These are phyloP conservation scores for Spergularia marina DNA, from an alignment of 148 eudicot species.

Conservation along the genomic window DNA sequence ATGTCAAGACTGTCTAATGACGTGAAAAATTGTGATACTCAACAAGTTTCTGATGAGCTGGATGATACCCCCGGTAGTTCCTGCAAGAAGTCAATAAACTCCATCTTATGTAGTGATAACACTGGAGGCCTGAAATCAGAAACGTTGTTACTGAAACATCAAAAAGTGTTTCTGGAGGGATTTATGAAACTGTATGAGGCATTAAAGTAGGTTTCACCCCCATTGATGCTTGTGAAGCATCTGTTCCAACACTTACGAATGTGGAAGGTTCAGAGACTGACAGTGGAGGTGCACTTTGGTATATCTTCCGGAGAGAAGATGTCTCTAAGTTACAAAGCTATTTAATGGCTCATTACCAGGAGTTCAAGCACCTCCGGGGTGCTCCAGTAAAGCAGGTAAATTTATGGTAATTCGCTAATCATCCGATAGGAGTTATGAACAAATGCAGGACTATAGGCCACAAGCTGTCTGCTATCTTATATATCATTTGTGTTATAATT, in stretches of 20 bases:
- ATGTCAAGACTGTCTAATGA: not conserved
- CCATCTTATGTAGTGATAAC: not conserved
- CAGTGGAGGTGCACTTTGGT: conserved; percentile 49
- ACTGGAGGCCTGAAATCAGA: not conserved
- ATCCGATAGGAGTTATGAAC: too few species aligned
- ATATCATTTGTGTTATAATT: not conserved
- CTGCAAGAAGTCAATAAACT: too few species aligned
- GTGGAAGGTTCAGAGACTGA: conserved; percentile 8
- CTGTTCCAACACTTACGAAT: not conserved
- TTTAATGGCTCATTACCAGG: conserved; percentile 47
- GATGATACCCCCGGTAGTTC: not conserved
- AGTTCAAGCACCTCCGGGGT: conserved; percentile 54
- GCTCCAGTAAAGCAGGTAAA: conserved; percentile 45
- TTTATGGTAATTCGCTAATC: not conserved
- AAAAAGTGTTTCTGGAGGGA: too few species aligned
- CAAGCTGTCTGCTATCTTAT: not conserved
- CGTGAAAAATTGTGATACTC: not conserved
- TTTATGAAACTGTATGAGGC: not conserved
- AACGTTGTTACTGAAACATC: too few species aligned
- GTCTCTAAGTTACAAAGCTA: conserved; percentile 58
- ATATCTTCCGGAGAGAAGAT: conserved; percentile 38
- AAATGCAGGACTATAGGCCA: too few species aligned
- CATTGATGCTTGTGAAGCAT: not conserved
- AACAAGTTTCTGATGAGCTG: not conserved
- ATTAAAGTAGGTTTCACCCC: not conserved